Conservation (phyloP, 805 yeast species). For the Candida germanica region DNA sequence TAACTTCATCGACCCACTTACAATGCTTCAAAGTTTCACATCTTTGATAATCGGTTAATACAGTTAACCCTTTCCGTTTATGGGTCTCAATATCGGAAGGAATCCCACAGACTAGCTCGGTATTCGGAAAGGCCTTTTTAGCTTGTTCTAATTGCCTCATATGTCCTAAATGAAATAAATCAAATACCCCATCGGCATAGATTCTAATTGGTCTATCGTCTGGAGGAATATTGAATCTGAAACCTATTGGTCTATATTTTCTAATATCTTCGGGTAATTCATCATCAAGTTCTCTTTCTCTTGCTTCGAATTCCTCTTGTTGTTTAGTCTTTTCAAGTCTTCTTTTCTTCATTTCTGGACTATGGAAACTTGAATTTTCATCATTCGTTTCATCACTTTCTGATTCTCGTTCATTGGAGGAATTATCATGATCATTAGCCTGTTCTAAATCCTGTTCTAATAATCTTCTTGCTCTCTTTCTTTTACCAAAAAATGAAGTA, state of each 20-base stretch:
- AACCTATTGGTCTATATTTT: conserved; percentile 79
- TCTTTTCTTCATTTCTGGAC: conserved; percentile 17
- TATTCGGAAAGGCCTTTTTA: conserved; percentile 85
- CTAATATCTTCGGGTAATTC: conserved; percentile 67
- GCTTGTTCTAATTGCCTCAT: conserved; percentile 98
- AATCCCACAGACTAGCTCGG: conserved; percentile 81
- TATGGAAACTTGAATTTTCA: background rate
- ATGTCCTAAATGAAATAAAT: conserved; percentile 93
- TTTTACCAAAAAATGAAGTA: conserved; percentile 27
- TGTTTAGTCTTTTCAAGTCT: conserved; percentile 18
- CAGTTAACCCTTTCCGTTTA: conserved; percentile 89
- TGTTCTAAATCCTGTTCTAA: conserved; percentile 7
- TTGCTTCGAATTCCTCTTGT: conserved; percentile 31
- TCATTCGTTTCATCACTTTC: conserved; percentile 16
- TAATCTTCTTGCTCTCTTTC: conserved; percentile 25
- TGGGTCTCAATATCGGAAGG: conserved; percentile 92
- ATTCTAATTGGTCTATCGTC: conserved; percentile 80
- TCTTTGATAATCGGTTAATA: conserved; percentile 81
- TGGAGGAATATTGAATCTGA: conserved; percentile 77
- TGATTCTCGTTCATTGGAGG: conserved; percentile 14
- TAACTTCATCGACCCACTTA: conserved; percentile 96
- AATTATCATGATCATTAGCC: conserved; percentile 5
- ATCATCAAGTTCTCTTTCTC: conserved; percentile 61
- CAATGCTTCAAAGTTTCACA: conserved; percentile 91
- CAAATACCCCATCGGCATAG: conserved; percentile 99